These are phyloP conservation scores for Artemisia argyi DNA, from an alignment of 129 eudicot species.

Conservation along the genomic window DNA sequence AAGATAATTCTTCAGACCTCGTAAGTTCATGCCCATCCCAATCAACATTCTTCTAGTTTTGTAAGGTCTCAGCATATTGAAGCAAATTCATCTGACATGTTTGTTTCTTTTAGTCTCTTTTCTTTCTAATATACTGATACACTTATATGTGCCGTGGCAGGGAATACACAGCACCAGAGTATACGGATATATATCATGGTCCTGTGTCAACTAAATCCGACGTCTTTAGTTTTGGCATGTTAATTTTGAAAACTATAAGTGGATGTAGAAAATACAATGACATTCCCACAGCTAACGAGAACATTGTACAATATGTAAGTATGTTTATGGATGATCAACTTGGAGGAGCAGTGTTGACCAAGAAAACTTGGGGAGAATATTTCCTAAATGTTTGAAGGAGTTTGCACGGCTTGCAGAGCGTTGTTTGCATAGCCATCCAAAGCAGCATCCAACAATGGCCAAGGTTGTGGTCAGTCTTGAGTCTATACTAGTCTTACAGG, in stretches of 20 bases:
- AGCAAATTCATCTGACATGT: background rate
- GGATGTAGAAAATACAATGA: background rate
- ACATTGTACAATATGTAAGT: background rate
- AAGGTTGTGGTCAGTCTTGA: no score
- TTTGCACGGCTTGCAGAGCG: no score
- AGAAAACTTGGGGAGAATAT: no score
- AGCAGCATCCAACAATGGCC: no score
- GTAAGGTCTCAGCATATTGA: background rate
- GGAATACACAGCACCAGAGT: background rate
- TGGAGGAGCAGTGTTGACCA: background rate
- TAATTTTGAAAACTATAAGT: background rate
- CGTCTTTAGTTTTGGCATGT: conserved; percentile 3
- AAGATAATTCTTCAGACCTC: background rate
- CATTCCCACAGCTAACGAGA: background rate
- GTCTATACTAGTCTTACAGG: no score
- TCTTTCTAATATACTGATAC: background rate
- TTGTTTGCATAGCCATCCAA: no score
- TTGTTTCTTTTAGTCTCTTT: background rate
- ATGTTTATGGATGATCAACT: background rate
- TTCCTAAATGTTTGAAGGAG: no score
- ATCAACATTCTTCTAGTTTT: background rate
- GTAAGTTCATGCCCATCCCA: background rate
- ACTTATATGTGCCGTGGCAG: background rate
- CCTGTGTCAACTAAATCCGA: background rate
- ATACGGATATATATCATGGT: background rate